Percentiles rank a stretch among this genome's conserved stretches.
Conservation (phyloP, 176 grass and related monocot genomes). For the Juncus inflexus region DNA sequence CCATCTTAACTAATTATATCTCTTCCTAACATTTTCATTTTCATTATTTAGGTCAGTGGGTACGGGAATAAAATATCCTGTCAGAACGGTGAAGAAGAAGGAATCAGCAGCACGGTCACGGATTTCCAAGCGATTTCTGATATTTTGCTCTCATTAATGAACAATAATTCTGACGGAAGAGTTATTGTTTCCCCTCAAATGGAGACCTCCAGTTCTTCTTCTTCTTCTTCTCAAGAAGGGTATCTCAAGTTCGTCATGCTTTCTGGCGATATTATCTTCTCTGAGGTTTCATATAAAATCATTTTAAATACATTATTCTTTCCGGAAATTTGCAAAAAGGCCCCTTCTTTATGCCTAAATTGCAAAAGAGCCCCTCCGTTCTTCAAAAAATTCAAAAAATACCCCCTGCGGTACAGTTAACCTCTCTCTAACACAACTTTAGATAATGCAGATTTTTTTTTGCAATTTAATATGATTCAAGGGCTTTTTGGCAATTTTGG, state of each 20-base stretch:
- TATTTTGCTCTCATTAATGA: slow-evolving; percentile 59
- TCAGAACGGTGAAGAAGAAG: slow-evolving; percentile 36
- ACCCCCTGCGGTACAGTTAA: no score
- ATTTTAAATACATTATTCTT: no score
- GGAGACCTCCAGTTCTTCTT: slow-evolving; percentile 24
- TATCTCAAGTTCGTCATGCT: slow-evolving; percentile 97
- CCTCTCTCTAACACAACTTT: no score
- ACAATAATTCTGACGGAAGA: slow-evolving; percentile 80
- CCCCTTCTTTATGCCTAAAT: no score
- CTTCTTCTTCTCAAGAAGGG: slow-evolving; percentile 48
- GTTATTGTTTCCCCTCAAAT: slow-evolving; percentile 57
- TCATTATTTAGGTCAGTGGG: slow-evolving; percentile 55
- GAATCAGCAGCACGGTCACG: slow-evolving; percentile 52
- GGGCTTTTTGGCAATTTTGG: neutral
- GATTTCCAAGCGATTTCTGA: slow-evolving; percentile 62
- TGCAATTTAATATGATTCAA: neutral
- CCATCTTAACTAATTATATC: no score
- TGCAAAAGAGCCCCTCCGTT: no score
- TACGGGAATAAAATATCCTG: slow-evolving; percentile 52
- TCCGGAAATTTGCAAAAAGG: no score
- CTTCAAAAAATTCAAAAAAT: no score
- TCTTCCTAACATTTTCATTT: no score
- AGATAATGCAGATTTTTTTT: neutral
- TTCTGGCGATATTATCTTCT: slow-evolving; percentile 75
- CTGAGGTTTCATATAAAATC: slow-evolving; percentile 44